Conservation (phyloP, 352 stramenopile genomes). For the Thraustochytrium striatum region DNA sequence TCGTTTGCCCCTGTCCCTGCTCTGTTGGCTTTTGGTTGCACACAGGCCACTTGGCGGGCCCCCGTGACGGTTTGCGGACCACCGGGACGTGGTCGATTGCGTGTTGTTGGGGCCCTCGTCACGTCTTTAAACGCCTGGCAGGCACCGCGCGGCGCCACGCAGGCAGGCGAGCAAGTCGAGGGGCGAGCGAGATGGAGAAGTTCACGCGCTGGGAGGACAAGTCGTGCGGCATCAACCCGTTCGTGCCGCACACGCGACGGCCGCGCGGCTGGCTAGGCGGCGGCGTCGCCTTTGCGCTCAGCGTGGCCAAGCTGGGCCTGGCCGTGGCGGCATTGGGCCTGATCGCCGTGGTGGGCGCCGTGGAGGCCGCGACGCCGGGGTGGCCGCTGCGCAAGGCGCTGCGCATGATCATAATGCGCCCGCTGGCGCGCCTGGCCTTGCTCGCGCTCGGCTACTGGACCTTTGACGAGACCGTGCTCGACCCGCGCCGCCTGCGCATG, state of each 20-base stretch:
- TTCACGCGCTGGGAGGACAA: constrained; percentile 49
- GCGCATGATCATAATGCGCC: not conserved
- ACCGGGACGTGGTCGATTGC: too few species aligned
- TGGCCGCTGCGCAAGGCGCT: not conserved
- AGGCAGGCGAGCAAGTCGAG: not conserved
- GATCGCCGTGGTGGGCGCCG: not conserved
- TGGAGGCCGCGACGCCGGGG: not conserved
- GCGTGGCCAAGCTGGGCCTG: too few species aligned
- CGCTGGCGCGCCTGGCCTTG: not conserved
- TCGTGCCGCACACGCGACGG: constrained; percentile 7
- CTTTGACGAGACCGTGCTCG: not conserved
- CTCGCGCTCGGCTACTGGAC: not conserved
- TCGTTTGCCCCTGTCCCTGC: too few species aligned
- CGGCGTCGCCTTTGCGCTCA: too few species aligned
- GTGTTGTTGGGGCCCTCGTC: too few species aligned
- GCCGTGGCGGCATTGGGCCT: not conserved
- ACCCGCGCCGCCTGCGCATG: constrained; percentile 12
- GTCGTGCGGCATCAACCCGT: constrained; percentile 47
- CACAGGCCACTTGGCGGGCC: too few species aligned
- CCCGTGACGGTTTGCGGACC: too few species aligned
- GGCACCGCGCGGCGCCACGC: too few species aligned
- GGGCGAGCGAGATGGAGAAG: constrained; percentile 45
- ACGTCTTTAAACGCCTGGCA: too few species aligned
- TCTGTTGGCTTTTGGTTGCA: too few species aligned
- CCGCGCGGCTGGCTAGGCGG: not conserved